phyloP scores from a whole-genome alignment of 345 rosid species.

The Eucalyptus tenuipes region DNA sequence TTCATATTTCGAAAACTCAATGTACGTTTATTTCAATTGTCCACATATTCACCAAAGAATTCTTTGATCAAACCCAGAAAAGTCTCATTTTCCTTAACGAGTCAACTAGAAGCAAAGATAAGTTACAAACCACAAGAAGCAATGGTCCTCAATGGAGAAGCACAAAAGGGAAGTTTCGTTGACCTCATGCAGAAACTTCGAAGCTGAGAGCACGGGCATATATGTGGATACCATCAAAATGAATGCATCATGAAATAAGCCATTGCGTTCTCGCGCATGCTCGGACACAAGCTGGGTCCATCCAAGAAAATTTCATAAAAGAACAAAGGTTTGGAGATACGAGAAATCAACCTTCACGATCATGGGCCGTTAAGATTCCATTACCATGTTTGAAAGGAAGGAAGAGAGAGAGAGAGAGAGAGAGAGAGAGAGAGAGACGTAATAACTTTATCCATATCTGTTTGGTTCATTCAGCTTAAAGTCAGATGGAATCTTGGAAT shows the following conservation, averaged over 20 bases:
- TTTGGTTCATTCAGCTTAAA: not conserved
- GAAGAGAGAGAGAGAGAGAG: not conserved
- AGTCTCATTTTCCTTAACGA: not conserved
- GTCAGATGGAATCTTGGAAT: not conserved
- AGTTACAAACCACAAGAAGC: not conserved
- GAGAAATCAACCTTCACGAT: not conserved
- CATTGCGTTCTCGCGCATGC: not conserved
- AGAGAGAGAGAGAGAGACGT: not conserved
- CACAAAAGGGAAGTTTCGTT: not conserved
- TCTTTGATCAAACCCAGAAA: not conserved
- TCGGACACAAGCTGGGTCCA: not conserved
- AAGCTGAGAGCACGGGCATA: not conserved
- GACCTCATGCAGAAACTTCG: not conserved
- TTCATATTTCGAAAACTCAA: not conserved
- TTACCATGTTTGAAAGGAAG: not conserved
- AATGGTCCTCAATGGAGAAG: not conserved
- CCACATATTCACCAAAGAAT: not conserved
- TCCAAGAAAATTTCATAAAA: not conserved
- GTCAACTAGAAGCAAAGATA: not conserved
- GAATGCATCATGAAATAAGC: not conserved
- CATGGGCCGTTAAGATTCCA: not conserved
- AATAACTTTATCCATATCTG: not conserved
- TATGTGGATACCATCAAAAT: not conserved
- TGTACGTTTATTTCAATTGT: not conserved
- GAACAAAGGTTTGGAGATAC: not conserved